Conservation (phyloP, 2,329 filamentous ascomycete genomes). For the Paecilomyces sp. region DNA sequence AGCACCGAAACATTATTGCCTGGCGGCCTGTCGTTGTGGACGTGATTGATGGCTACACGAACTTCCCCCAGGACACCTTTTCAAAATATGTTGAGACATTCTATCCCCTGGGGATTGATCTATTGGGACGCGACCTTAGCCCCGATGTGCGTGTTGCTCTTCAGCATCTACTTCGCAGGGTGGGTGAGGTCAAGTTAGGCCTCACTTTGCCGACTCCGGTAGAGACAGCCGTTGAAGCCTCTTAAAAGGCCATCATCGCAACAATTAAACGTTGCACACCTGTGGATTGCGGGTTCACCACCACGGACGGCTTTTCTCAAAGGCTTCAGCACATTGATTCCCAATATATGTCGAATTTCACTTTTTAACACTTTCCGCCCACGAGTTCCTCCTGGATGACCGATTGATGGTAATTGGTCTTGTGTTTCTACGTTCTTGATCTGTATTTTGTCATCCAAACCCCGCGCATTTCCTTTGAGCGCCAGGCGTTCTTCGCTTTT, state of each 20-base stretch:
- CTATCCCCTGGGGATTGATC: conserved; percentile 76
- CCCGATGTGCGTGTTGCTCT: conserved; percentile 71
- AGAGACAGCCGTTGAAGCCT: conserved; percentile 19
- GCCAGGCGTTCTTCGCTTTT: neutral
- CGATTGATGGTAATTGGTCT: neutral
- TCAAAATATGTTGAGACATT: conserved; percentile 72
- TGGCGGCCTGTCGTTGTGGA: conserved; percentile 97
- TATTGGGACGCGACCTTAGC: conserved; percentile 75
- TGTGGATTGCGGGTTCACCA: conserved; percentile 19
- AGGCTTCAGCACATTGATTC: conserved; percentile 4
- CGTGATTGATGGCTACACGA: conserved; percentile 85
- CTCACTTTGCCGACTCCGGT: conserved; percentile 24
- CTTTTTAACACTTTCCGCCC: conserved; percentile 3
- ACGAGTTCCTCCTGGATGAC: conserved; percentile 1
- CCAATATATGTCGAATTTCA: conserved; percentile 5
- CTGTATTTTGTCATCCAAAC: neutral
- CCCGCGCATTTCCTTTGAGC: neutral
- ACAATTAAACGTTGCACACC: conserved; percentile 17
- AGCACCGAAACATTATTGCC: conserved; percentile 92
- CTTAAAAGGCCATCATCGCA: conserved; percentile 29
- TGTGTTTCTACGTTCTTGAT: neutral
- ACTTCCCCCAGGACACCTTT: conserved; percentile 75
- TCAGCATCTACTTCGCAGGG: conserved; percentile 67
- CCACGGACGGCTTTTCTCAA: neutral
- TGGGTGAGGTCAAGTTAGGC: conserved; percentile 66